Evolutionary conservation across 2,329 filamentous ascomycete species (phyloP), one percentile per base, ranked within the genome.

Genomic region (Acrodontium crateriforme): DNA sequence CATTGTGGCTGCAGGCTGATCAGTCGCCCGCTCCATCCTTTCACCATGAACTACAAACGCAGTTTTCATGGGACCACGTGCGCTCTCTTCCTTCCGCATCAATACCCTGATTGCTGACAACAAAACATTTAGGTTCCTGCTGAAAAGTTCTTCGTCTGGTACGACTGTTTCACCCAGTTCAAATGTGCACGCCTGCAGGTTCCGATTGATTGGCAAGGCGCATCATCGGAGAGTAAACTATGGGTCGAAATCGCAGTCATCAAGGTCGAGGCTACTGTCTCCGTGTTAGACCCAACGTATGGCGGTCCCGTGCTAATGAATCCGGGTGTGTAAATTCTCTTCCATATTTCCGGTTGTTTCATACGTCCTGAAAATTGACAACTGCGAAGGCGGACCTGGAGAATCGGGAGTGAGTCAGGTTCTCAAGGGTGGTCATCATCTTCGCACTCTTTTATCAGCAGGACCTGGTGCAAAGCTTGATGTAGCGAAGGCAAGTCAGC

Each of bases 261-360:
- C 15, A 60, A 55, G 24, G 44, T 63, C 5, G 56, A 62, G 1
- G 62, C 62, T 6, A 56, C 44, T 12, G 44, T 59, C 2, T 32
- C 44, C 0, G 42, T 53, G 9, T 46, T 54, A 3, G 60, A 66
- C 40, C 41, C 53, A 10, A 50, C 51, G 5, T 62, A 63, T 37
- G 59, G 59, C 2, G 61, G 63, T 3, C 52, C 61, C 2, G 51
- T 67, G 15, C 27, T 67, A 4, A 47, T 63, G 5, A 67, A 67
- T 33, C 62, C 63, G 3, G 57, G 38, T 39, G 16, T 10, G 22
- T 24, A n/a, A n/a, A n/a, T n/a, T n/a, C n/a, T 9, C 20, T 8
- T 11, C 15, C 6, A 18, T 14, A 12, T 4, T 8, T 20, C 3
- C 27, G 13, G 20, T 18, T 18, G n/a, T 15, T 9, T 12, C 16